Evolutionary conservation across 228 moss, liverwort and hornwort genomes (phyloP).

Genomic region (Sphagnum magellanicum): DNA sequence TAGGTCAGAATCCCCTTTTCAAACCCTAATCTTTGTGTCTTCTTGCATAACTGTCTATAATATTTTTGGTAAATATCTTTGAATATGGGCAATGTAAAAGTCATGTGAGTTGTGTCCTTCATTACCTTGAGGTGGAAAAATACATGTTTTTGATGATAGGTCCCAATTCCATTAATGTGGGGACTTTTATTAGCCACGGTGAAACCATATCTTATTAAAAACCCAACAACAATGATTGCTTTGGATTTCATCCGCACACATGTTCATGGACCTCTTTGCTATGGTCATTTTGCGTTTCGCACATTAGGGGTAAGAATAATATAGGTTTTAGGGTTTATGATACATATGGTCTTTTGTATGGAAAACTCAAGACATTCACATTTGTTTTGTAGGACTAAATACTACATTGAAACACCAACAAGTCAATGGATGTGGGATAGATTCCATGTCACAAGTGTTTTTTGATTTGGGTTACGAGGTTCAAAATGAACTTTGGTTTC

Average conservation of each 20-base stretch:
- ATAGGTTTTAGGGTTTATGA: too few relatives aligned
- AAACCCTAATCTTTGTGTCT: neutral
- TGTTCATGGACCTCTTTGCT: slow-evolving; percentile 78
- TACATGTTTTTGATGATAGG: slow-evolving; percentile 22
- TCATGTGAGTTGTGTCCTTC: neutral
- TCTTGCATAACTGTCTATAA: neutral
- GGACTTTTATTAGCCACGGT: slow-evolving; percentile 63
- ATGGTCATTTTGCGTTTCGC: slow-evolving; percentile 91
- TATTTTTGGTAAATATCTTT: neutral
- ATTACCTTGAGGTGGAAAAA: neutral
- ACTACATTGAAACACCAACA: slow-evolving; percentile 18
- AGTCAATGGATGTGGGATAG: slow-evolving; percentile 82
- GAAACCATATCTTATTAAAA: slow-evolving; percentile 73
- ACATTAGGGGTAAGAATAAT: slow-evolving; percentile 64
- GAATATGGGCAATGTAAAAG: neutral
- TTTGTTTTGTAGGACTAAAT: too few relatives aligned
- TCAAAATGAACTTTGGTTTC: slow-evolving; percentile 86
- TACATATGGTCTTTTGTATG: too few relatives aligned
- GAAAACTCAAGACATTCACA: too few relatives aligned
- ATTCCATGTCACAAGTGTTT: slow-evolving; percentile 76
- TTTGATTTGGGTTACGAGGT: slow-evolving; percentile 76
- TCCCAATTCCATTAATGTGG: slow-evolving; percentile 54
- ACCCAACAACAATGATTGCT: slow-evolving; percentile 74
- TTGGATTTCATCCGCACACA: slow-evolving; percentile 76
- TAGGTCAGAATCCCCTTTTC: neutral